Evolutionary conservation across 1,284 basidiomycete genomes (phyloP).

Genomic region (Marasmius fiardii): DNA sequence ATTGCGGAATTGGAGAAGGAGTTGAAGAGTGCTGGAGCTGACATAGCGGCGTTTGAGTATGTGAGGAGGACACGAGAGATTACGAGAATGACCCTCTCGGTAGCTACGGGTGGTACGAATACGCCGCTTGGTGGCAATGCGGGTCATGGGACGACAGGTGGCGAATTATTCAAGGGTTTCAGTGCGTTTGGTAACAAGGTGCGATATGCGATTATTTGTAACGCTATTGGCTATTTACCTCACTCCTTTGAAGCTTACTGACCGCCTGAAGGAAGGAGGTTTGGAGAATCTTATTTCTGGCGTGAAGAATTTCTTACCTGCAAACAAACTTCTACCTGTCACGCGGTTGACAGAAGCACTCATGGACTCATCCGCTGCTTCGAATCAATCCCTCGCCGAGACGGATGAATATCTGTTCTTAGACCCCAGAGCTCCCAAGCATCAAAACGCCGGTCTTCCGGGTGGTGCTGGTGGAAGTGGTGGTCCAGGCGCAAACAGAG

Average conservation of each 20-base stretch:
- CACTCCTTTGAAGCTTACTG: slow-evolving; percentile 66
- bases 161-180: slow-evolving; percentile 88
- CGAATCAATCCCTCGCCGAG: slow-evolving; percentile 90
- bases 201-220: slow-evolving; percentile 23
- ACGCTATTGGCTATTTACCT: background rate
- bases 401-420: slow-evolving; percentile 96
- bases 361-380: slow-evolving; percentile 93
- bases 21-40: slow-evolving; percentile 76
- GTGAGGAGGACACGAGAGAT: slow-evolving; percentile 92
- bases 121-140: slow-evolving; percentile 74
- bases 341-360: slow-evolving; percentile 93
- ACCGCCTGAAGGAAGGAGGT: slow-evolving; percentile 91
- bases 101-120: slow-evolving; percentile 53
- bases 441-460: slow-evolving; percentile 46
- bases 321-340: slow-evolving; percentile 90
- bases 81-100: slow-evolving; percentile 83
- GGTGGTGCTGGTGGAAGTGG: slow-evolving; percentile 46
- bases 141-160: slow-evolving; percentile 46
- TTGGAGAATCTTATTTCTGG: slow-evolving; percentile 96
- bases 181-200: slow-evolving; percentile 90
- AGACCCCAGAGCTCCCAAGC: slow-evolving; percentile 81
- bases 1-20: slow-evolving; percentile 86
- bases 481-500: slow-evolving; percentile 32
- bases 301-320: slow-evolving; percentile 97
- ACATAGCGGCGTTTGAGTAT: slow-evolving; percentile 88